Evolutionary conservation across 257 asterid species (phyloP).

Genomic region (Solanum pennellii): DNA sequence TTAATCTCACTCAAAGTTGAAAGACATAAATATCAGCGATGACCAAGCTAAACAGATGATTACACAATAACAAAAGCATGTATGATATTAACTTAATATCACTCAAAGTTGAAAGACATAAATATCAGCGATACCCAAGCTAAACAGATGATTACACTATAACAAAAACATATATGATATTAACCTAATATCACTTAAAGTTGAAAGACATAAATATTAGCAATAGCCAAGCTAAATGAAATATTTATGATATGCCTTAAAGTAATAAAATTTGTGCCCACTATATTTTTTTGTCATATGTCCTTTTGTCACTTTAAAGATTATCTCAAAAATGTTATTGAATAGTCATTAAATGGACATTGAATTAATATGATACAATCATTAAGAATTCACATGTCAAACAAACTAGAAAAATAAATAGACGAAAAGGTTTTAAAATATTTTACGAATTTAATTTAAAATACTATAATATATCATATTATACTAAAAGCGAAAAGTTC

Average conservation of each 20-base stretch:
- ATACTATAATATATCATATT: too few relatives aligned
- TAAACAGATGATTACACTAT: background rate
- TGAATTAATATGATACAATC: background rate
- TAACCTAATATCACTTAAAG: background rate
- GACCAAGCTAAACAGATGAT: too few relatives aligned
- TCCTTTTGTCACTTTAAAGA: background rate
- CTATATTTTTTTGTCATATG: background rate
- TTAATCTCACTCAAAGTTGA: too few relatives aligned
- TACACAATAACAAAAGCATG: background rate
- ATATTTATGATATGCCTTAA: too few relatives aligned
- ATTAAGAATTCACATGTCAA: background rate
- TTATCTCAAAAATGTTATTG: background rate
- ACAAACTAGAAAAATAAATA: background rate
- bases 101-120: too few relatives aligned
- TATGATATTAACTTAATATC: too few relatives aligned
- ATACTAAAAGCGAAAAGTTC: too few relatives aligned
- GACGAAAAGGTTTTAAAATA: background rate
- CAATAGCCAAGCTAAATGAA: fast-evolving
- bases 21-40: too few relatives aligned
- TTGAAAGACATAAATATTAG: too few relatives aligned
- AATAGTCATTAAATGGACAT: background rate
- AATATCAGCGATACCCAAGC: too few relatives aligned
- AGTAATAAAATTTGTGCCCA: background rate
- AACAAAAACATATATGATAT: background rate
- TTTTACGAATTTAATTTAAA: too few relatives aligned